Conservation (phyloP, 495 filamentous ascomycete genomes). For the Xylaria palmicola region DNA sequence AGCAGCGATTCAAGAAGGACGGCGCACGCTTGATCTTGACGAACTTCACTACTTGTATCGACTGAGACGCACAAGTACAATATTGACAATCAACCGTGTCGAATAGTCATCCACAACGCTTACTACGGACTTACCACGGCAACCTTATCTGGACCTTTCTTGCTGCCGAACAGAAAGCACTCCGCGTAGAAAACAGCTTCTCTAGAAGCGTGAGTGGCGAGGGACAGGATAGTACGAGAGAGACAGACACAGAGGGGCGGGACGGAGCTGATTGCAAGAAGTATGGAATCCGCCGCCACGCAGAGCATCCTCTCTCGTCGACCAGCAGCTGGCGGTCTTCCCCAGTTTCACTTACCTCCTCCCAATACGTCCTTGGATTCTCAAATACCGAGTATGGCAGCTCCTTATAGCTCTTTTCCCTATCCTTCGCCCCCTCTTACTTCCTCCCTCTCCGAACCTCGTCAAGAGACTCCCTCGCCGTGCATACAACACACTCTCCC, state of each 20-base stretch:
- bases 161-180: constrained; percentile 4
- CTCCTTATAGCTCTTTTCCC: constrained; percentile 12
- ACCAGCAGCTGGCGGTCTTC: constrained; percentile 29
- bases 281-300: constrained; percentile 29
- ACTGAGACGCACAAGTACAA: background rate
- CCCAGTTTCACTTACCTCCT: constrained; percentile 30
- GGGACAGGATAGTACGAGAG: constrained; percentile 1
- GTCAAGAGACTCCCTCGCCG: background rate
- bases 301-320: constrained; percentile 32
- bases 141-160: constrained; percentile 1
- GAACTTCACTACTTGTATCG: background rate
- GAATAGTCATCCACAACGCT: background rate
- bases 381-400: constrained; percentile 30
- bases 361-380: constrained; percentile 24
- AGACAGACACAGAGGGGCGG: constrained; percentile 3
- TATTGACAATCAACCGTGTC: background rate
- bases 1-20: background rate
- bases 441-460: background rate
- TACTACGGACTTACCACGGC: background rate
- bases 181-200: background rate
- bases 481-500: background rate
- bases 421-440: background rate
- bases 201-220: background rate
- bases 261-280: constrained; percentile 15
- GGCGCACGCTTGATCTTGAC: background rate